Conservation (phyloP, 768 basidiomycete species). For the Podaxis sp. region DNA sequence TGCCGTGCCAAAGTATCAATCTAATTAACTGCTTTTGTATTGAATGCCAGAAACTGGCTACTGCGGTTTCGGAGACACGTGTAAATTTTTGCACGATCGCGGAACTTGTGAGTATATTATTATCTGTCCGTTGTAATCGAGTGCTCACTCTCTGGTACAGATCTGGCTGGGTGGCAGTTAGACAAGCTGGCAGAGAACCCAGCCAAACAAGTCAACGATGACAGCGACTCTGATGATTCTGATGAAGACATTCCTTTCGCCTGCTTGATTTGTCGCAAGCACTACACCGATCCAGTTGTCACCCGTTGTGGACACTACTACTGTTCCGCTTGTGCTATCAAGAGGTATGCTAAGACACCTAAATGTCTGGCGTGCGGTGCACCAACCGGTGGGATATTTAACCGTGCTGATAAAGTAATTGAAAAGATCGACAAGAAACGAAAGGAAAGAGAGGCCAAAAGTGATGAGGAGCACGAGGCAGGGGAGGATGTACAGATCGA, state of each 20-base stretch:
- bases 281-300: slow-evolving; percentile 92
- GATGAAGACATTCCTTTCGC: slow-evolving; percentile 95
- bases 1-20: slow-evolving; percentile 8
- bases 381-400: slow-evolving; percentile 95
- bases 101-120: slow-evolving; percentile 73
- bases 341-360: slow-evolving; percentile 89
- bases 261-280: slow-evolving; percentile 95
- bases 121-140: slow-evolving; percentile 1
- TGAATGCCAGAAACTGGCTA: slow-evolving; percentile 84
- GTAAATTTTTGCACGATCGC: slow-evolving; percentile 98
- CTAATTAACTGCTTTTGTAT: slow-evolving; percentile 12
- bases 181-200: slow-evolving; percentile 87
- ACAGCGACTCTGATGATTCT: slow-evolving; percentile 61
- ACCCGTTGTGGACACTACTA: slow-evolving; percentile 98
- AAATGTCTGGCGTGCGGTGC: slow-evolving; percentile 95
- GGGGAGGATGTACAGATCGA: slow-evolving; percentile 57
- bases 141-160: slow-evolving; percentile 34
- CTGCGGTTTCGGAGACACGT: slow-evolving; percentile 98
- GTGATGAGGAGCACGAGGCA: slow-evolving; percentile 41
- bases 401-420: slow-evolving; percentile 90
- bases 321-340: slow-evolving; percentile 93
- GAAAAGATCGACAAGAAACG: slow-evolving; percentile 80
- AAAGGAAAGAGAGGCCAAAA: slow-evolving; percentile 54
- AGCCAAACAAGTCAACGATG: slow-evolving; percentile 61
- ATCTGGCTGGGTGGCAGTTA: slow-evolving; percentile 98